Evolutionary conservation across 169 alveolate species (phyloP), one percentile per base, ranked within the genome.

Genomic region (Theileria orientalis): DNA sequence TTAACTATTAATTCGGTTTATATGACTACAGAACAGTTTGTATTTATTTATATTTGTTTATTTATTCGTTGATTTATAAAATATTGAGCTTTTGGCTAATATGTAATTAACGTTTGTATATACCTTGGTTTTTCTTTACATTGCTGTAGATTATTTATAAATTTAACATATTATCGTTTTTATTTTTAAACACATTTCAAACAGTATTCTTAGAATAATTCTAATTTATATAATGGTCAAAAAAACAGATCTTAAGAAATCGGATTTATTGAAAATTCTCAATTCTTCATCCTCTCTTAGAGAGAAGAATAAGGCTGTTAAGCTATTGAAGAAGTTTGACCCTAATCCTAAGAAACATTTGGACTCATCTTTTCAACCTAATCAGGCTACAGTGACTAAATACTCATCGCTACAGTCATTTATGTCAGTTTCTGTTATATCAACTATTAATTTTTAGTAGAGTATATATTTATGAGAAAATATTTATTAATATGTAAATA

Each of bases 301-400:
- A 82, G 93, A 87, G 42, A 83, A 85, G 69, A 87, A 87, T 67
- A 73, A 54, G 51, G 93, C 93, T 0, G 90, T 87, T 23, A 87
- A 87, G 41, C 57, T 87, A 37, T 64, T 87, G 54, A 87, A 83
- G 59, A 87, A 84, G 69, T 87, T 87, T 51, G 93, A 87, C 68
- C 93, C 93, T 11, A 77, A 83, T 33, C 93, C 93, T 3, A 83
- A 75, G 78, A 87, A 87, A 54, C 93, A 87, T 59, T 62, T 87
- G 46, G 93, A 87, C 49, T 62, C 75, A 7, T 79, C 89, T 40
- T 87, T 87, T 70, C 87, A 87, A 51, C 51, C 90, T 16, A 71
- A 69, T 42, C 82, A 82, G 69, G 90, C 84, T 25, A 76, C 84
- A 29, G 91, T 83, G 16, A 67, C 85, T 40, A 87, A 83, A 51